Evolutionary conservation across 1,139 yeast species (phyloP), one percentile per base, ranked within the genome.

Genomic region (Protomyces macrosporus): DNA sequence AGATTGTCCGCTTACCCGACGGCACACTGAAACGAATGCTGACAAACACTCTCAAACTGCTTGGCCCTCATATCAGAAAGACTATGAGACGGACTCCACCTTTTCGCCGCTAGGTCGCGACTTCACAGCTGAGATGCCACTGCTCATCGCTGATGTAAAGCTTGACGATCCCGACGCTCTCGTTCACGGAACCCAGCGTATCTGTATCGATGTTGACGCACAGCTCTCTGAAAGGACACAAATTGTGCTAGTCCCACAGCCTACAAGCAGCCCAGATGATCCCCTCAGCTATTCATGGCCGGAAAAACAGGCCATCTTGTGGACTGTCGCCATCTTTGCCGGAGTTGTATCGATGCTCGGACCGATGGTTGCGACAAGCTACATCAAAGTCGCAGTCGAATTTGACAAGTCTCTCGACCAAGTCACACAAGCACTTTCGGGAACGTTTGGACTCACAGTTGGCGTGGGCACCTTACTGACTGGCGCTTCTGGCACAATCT

Each of bases 361-460:
- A 9, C 57, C 57, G 5, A 39, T 53, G 48, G 48, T 53, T 6
- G 57, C 50, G 6, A 53, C 57, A 6, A 36, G 48, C 34, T 53
- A 53, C 23, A 5, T 39, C 14, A 16, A 32, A 12, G 37, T 53
- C 5, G 9, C 45, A 7, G 12, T 6, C 12, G 57, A 53, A 23
- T 39, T 37, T n/a, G 16, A 23, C n/a, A 23, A 30, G 37, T 9
- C 48, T 7, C 12, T 33, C 9, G 50, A 53, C 30, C 45, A 10
- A 6, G 57, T 53, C 23, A 16, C 16, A 9, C 48, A 53, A 39
- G 37, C 37, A 3, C 16, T 53, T 30, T 53, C 57, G 6, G 57
- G 57, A 48, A 53, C 39, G n/a, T 53, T 39, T 30, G 45, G 48
- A 6, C 16, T 53, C 16, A 30, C 50, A 1, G 50, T 35, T 37